phyloP scores from a whole-genome alignment of 768 basidiomycete genomes.

The Boletus pseudo-olivaceus region DNA sequence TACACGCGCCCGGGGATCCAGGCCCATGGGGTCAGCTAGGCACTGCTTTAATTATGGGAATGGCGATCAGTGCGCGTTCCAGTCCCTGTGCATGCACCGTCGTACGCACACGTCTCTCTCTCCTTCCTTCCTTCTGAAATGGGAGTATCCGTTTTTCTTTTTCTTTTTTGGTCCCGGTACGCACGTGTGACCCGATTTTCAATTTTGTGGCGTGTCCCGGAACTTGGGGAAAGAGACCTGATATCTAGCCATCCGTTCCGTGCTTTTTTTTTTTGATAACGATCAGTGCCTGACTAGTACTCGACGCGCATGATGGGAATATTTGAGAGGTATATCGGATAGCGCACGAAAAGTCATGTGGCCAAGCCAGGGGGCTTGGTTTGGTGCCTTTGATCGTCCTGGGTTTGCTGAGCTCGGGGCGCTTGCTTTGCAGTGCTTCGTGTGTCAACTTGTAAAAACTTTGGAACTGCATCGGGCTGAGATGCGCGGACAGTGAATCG shows the following conservation, averaged over 20 bases:
- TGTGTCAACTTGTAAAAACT: neutral
- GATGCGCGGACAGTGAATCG: neutral
- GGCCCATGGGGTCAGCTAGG: neutral
- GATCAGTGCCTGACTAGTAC: constrained; percentile 7
- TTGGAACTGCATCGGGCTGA: neutral
- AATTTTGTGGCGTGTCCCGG: neutral
- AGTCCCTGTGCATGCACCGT: neutral
- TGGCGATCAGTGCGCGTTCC: neutral
- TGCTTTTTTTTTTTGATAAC: neutral
- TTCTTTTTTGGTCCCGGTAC: neutral
- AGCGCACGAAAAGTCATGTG: neutral
- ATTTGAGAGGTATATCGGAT: neutral
- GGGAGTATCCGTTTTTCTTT: too few relatives aligned
- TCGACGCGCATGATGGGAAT: neutral
- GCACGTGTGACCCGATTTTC: neutral
- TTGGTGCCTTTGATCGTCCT: constrained; percentile 10
- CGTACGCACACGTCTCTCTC: too few relatives aligned
- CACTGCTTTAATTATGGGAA: neutral
- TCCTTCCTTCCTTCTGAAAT: neutral
- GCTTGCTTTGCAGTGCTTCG: neutral
- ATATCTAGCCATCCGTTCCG: neutral
- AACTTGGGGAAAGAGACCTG: neutral
- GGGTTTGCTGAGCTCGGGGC: too few relatives aligned
- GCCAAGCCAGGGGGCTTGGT: neutral
- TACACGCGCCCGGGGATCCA: neutral